A percentile compares a stretch with the other conserved stretches of the same genome.
Evolutionary conservation across 2,329 filamentous ascomycete species (phyloP).

Genomic region (Trichoderma sp.): DNA sequence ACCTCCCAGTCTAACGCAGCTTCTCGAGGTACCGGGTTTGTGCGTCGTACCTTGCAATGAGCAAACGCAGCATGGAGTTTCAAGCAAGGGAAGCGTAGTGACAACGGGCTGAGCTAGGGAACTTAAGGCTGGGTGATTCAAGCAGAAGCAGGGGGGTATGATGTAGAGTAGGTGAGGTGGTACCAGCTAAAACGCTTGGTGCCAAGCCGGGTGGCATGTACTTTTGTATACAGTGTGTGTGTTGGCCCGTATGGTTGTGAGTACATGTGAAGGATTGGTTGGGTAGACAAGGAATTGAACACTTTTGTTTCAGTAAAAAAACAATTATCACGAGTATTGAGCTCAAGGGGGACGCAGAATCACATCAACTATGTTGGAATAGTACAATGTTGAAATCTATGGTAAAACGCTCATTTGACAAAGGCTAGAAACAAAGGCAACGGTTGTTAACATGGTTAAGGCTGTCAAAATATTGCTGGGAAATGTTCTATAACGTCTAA

Average conservation of each 20-base stretch:
- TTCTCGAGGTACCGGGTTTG: constrained; percentile 7
- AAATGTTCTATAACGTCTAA: background rate
- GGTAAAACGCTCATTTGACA: background rate
- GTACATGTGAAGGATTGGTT: background rate
- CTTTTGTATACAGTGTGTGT: background rate
- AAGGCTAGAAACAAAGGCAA: background rate
- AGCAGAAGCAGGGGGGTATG: background rate
- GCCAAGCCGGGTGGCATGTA: background rate
- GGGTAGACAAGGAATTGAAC: background rate
- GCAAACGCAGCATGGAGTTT: constrained; percentile 12
- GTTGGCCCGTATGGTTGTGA: background rate
- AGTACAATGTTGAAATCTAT: background rate
- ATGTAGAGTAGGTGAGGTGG: background rate
- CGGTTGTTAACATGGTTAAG: background rate
- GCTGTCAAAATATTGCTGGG: background rate
- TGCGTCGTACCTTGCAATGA: constrained; percentile 11
- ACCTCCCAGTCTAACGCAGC: constrained; percentile 6
- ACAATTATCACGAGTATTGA: background rate
- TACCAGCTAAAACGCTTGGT: background rate
- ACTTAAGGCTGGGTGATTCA: constrained; percentile 13
- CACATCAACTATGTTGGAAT: background rate
- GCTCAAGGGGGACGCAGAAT: background rate
- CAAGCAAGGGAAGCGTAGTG: constrained; percentile 6
- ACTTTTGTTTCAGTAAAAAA: background rate
- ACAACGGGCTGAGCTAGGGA: constrained; percentile 18